These are phyloP conservation scores for Physcomitrellopsis africana DNA, from an alignment of 225 moss, liverwort and hornwort species.

Conservation along the genomic window DNA sequence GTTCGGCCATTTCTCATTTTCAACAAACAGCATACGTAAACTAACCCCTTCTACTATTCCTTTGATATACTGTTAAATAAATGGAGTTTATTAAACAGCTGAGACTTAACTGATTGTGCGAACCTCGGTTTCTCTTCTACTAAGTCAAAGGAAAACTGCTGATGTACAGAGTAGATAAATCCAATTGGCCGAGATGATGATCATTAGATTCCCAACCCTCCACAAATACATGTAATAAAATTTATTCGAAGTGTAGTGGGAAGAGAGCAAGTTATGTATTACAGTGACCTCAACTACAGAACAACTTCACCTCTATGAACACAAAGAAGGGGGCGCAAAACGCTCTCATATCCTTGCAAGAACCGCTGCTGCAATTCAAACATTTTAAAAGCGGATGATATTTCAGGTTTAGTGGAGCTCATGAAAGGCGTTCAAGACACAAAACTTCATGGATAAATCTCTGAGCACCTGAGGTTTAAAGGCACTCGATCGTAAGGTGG, in stretches of 20 bases:
- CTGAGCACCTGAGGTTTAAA: slow-evolving; percentile 11
- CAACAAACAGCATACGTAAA: slow-evolving; percentile 2
- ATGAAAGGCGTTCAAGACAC: neutral
- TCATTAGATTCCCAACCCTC: neutral
- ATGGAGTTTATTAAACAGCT: neutral
- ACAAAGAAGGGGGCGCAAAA: too few species aligned
- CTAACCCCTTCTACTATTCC: neutral
- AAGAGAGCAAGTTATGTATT: neutral
- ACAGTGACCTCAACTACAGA: too few species aligned
- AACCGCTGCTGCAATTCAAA: neutral
- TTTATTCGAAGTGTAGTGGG: neutral
- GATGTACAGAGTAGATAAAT: too few species aligned
- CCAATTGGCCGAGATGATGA: too few species aligned
- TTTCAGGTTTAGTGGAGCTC: too few species aligned
- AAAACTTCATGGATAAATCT: neutral
- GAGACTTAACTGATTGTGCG: too few species aligned
- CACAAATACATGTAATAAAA: neutral
- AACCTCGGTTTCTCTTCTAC: too few species aligned
- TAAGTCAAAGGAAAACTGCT: too few species aligned
- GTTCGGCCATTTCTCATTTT: neutral
- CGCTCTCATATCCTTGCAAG: too few species aligned
- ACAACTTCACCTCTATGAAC: too few species aligned
- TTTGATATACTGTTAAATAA: neutral
- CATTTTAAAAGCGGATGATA: neutral
- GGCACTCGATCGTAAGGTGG: neutral